Base-by-base conservation (phyloP, 2,329 filamentous ascomycete species). In the Teratosphaeria epicoccoides region DNA sequence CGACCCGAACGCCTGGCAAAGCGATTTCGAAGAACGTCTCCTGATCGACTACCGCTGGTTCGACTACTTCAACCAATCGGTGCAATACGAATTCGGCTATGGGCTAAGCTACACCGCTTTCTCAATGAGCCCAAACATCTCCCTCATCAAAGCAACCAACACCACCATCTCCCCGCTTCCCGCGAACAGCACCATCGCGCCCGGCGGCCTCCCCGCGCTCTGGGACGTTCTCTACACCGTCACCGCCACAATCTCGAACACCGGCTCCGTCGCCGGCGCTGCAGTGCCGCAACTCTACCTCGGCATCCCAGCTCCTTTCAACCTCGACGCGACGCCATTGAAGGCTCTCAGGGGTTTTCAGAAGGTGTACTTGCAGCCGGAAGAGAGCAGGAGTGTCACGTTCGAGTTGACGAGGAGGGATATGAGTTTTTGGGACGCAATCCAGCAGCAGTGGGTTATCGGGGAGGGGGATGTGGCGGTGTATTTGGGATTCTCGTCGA, bases 191-290 rank as follows among this genome's bases (percentile, higher is more conserved):
- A 43, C 50, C 29, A 55, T 62, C 44, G 56, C 54, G 5, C 60
- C 68, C 4, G 52, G 53, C 44, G 53, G 80, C 3, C 75, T 80
- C 59, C 64, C 73, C 1, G 75, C 76, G 0, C 75, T 90, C 0
- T 90, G 81, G 74, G 76, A 85, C 25, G 65, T 73, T 0, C 73
- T 82, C 0, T 84, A 78, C 57, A 66, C 67, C 40, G 69, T 86
- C 11, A 71, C 73, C 2, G 76, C 79, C 6, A 75, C 69, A 0
- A 69, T 91, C 1, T 75, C 70, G 6, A 91, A 93, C 61, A 77
- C 74, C 0, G 87, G 87, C 2, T 58, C 61, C 55, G 67, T 70
- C 1, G 56, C 66, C 0, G 77, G 76, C 26, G 74, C 74, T 25
- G 77, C 77, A 12, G 77, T 83, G 2, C 73, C 74, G 1, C 80